Percentiles rank a stretch among this genome's conserved stretches.
phyloP scores from a whole-genome alignment of 768 basidiomycete genomes.

The Lanmaoa rubissima region DNA sequence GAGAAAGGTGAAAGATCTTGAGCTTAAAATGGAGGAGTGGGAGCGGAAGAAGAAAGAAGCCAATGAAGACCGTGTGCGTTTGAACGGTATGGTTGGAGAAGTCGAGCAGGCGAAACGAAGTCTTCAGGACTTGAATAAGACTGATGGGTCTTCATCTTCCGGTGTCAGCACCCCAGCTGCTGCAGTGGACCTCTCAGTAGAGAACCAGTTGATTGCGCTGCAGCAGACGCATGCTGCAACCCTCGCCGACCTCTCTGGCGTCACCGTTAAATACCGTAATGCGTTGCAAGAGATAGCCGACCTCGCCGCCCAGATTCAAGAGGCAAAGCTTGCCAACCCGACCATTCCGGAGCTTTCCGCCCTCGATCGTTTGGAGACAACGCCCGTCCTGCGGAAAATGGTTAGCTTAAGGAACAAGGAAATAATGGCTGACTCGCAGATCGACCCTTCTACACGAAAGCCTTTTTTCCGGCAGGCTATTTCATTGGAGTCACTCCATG shows the following conservation, averaged over 20 bases:
- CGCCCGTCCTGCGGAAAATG: constrained; percentile 51
- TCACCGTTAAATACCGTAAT: constrained; percentile 83
- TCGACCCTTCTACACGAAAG: constrained; percentile 55
- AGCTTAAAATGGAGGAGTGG: constrained; percentile 77
- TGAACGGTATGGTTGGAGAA: constrained; percentile 66
- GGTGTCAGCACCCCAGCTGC: constrained; percentile 30
- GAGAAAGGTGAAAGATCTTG: constrained; percentile 68
- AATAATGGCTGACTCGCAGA: constrained; percentile 40
- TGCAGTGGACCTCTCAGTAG: constrained; percentile 40
- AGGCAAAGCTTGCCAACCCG: constrained; percentile 67
- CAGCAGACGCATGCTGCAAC: constrained; percentile 82
- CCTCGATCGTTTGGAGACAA: constrained; percentile 43
- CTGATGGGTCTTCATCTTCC: constrained; percentile 32
- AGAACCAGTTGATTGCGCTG: constrained; percentile 68
- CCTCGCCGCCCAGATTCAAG: constrained; percentile 86
- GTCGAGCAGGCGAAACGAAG: constrained; percentile 68
- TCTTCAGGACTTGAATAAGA: constrained; percentile 47
- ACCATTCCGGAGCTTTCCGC: constrained; percentile 40
- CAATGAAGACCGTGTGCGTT: constrained; percentile 60
- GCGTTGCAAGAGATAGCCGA: constrained; percentile 92
- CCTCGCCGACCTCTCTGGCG: constrained; percentile 71
- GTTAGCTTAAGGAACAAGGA: constrained; percentile 51
- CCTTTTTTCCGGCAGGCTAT: constrained; percentile 88
- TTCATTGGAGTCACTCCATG: constrained; percentile 85
- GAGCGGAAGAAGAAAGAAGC: constrained; percentile 68